These are phyloP conservation scores for Citeromyces hawaiiensis DNA, from an alignment of 1,139 yeast species.

Conservation along the genomic window DNA sequence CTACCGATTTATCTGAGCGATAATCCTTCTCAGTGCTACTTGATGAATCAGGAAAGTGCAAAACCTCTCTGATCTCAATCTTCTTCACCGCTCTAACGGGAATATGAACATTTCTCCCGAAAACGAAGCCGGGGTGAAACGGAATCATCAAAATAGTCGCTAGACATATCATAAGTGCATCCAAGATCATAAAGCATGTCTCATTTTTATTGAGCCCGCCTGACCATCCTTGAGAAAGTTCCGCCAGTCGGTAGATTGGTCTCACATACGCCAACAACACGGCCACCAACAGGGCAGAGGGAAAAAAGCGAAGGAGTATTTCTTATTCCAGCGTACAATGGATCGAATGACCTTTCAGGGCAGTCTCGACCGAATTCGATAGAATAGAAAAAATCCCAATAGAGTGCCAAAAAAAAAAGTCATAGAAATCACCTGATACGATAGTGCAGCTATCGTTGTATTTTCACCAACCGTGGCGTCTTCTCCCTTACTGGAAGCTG, in stretches of 20 bases:
- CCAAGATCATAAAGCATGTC: conserved; percentile 56
- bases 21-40: too few species aligned
- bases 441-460: conserved; percentile 74
- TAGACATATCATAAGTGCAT: conserved; percentile 53
- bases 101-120: conserved; percentile 22
- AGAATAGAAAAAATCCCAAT: too few species aligned
- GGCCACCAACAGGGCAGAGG: conserved; percentile 35
- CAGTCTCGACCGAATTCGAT: too few species aligned
- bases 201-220: conserved; percentile 66
- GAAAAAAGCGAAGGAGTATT: too few species aligned
- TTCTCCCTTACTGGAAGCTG: too few species aligned
- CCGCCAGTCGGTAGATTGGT: conserved; percentile 71
- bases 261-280: conserved; percentile 53
- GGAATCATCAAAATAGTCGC: conserved; percentile 33
- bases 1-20: too few species aligned
- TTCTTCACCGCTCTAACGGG: conserved; percentile 4
- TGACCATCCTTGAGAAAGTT: conserved; percentile 64
- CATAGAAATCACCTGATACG: conserved; percentile 60
- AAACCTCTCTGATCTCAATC: too few species aligned
- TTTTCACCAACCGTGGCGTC: conserved; percentile 45
- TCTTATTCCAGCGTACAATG: too few species aligned
- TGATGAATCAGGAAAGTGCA: too few species aligned
- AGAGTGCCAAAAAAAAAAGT: conserved; percentile 30
- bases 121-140: conserved; percentile 50
- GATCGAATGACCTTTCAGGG: too few species aligned